Evolutionary conservation across 2,329 filamentous ascomycete species (phyloP).

Genomic region (Xylaria sp.): DNA sequence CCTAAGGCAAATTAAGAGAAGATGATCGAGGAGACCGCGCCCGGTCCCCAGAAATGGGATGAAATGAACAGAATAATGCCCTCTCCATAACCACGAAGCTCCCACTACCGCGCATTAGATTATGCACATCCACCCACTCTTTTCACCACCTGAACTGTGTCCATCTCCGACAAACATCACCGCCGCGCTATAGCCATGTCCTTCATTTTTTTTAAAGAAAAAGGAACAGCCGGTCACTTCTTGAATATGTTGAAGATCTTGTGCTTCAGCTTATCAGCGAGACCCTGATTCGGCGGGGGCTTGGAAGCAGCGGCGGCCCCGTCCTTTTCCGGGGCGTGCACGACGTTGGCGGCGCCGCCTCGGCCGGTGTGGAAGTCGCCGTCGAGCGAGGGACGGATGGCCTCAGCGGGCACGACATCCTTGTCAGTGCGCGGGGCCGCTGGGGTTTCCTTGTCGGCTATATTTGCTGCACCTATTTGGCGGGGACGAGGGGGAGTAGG

Average conservation of each 20-base stretch:
- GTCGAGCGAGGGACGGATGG: constrained; percentile 59
- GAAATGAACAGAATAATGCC: constrained; percentile 17
- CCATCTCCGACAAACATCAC: background rate
- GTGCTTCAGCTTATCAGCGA: constrained; percentile 68
- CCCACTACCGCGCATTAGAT: background rate
- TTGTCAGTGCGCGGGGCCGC: constrained; percentile 58
- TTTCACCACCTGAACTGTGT: background rate
- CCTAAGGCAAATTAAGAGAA: background rate
- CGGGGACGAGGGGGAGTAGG: background rate
- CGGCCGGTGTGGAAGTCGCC: constrained; percentile 67
- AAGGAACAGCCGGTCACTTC: constrained; percentile 53
- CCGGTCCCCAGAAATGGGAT: background rate
- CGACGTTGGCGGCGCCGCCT: constrained; percentile 69
- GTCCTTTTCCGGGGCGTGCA: constrained; percentile 48
- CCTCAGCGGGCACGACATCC: constrained; percentile 64
- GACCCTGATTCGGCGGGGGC: constrained; percentile 49
- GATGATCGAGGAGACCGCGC: background rate
- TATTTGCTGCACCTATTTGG: constrained; percentile 65
- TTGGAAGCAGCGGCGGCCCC: constrained; percentile 2
- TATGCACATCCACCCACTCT: background rate
- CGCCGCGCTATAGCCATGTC: background rate
- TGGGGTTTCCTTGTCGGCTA: constrained; percentile 59
- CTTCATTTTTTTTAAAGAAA: background rate
- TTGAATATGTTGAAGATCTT: constrained; percentile 64
- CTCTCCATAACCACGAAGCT: constrained; percentile 9